A percentile compares a stretch with the other conserved stretches of the same genome.
These are phyloP conservation scores for Saraca asoca DNA, from an alignment of 331 rosid species.

Conservation along the genomic window DNA sequence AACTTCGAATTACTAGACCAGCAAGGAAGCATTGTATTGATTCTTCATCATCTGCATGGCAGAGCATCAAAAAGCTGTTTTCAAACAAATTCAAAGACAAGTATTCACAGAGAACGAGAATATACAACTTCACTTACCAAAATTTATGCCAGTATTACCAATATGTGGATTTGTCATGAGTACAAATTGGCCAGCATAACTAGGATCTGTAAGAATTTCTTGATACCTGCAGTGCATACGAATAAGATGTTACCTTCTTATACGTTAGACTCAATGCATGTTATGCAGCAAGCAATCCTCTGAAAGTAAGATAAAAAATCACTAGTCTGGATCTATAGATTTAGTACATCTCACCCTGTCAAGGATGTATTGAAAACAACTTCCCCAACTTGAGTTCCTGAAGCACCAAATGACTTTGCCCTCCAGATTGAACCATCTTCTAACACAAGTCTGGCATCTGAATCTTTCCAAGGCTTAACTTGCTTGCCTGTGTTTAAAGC, in stretches of 20 bases:
- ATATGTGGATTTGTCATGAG: conserved; percentile 93
- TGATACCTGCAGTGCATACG: conserved; percentile 66
- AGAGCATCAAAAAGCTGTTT: conserved; percentile 24
- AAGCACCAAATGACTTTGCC: conserved; percentile 89
- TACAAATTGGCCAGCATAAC: conserved; percentile 95
- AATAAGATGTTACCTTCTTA: not conserved
- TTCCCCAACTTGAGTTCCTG: conserved; percentile 97
- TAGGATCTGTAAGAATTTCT: conserved; percentile 91
- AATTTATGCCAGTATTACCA: conserved; percentile 90
- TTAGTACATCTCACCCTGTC: conserved; percentile 62
- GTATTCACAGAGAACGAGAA: too few relatives aligned
- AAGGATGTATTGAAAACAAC: conserved; percentile 90
- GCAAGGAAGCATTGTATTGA: conserved; percentile 75
- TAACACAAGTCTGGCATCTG: conserved; percentile 85
- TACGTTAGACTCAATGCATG: not conserved
- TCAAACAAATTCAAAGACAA: conserved; percentile 21
- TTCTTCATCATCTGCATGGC: conserved; percentile 77
- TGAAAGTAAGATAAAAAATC: not conserved
- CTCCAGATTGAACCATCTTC: conserved; percentile 97
- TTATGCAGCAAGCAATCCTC: not conserved
- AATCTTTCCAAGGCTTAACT: conserved; percentile 92
- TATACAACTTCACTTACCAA: conserved; percentile 68
- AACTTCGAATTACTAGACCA: conserved; percentile 77
- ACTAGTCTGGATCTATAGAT: not conserved
- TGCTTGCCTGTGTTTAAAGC: conserved; percentile 49